Evolutionary conservation across 2,329 filamentous ascomycete species (phyloP).

Genomic region (Aspergillus candidus): DNA sequence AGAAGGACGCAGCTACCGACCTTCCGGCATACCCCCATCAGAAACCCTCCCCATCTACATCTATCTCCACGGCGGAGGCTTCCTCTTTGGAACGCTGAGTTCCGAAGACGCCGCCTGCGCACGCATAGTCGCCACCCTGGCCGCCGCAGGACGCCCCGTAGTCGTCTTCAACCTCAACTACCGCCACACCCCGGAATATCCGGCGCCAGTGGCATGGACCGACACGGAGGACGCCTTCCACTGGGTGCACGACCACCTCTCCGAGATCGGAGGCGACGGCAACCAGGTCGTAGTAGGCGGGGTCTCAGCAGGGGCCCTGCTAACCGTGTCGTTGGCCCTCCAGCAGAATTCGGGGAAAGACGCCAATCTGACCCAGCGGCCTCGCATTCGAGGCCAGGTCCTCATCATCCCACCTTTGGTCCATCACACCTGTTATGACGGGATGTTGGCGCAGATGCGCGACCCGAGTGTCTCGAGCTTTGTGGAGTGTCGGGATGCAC

Average conservation of each 20-base stretch:
- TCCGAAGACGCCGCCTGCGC: slow-evolving; percentile 51
- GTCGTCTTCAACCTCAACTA: slow-evolving; percentile 54
- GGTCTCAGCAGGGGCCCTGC: slow-evolving; percentile 44
- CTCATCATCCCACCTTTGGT: slow-evolving; percentile 48
- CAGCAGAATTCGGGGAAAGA: slow-evolving; percentile 33
- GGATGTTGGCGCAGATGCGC: slow-evolving; percentile 32
- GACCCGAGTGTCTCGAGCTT: slow-evolving; percentile 41
- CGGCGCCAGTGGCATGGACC: slow-evolving; percentile 48
- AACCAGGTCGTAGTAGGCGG: slow-evolving; percentile 43
- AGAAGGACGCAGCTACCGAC: slow-evolving; percentile 45
- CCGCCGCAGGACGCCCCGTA: slow-evolving; percentile 20
- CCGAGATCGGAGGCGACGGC: slow-evolving; percentile 35
- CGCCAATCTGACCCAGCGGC: slow-evolving; percentile 13
- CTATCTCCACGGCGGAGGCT: slow-evolving; percentile 53
- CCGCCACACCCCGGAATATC: slow-evolving; percentile 51
- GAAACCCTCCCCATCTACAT: slow-evolving; percentile 45
- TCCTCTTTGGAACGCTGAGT: slow-evolving; percentile 49
- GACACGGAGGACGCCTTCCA: slow-evolving; percentile 51
- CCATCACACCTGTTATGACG: slow-evolving; percentile 27
- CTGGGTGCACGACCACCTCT: slow-evolving; percentile 47
- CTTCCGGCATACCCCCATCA: slow-evolving; percentile 23
- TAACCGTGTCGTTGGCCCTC: slow-evolving; percentile 39
- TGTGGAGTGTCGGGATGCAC: slow-evolving; percentile 44
- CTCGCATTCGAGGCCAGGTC: slow-evolving; percentile 45
- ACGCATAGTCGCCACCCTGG: slow-evolving; percentile 36